Conservation (phyloP, 805 yeast genomes). For the Brettanomyces custersianus region DNA sequence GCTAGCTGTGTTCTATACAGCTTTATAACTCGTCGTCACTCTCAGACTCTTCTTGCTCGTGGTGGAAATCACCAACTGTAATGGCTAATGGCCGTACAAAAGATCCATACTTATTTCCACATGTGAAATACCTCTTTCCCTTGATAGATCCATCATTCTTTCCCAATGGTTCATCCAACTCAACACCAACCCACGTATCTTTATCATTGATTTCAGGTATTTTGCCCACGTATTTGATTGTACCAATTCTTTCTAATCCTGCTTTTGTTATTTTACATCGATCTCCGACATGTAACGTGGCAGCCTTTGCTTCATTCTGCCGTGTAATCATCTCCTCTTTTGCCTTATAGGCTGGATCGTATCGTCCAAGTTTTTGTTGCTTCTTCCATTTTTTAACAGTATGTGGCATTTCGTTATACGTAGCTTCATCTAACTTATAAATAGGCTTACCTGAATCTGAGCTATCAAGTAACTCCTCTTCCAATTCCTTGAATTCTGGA, state of each 20-base stretch:
- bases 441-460: conserved; percentile 25
- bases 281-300: conserved; percentile 34
- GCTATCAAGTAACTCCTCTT: conserved; percentile 12
- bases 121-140: conserved; percentile 50
- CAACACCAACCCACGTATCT: conserved; percentile 73
- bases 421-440: conserved; percentile 46
- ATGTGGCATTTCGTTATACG: conserved; percentile 49
- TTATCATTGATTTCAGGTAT: conserved; percentile 49
- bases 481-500: conserved; percentile 31
- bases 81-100: conserved; percentile 66
- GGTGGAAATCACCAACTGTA: conserved; percentile 60
- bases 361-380: conserved; percentile 60
- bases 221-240: conserved; percentile 60
- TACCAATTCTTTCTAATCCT: conserved; percentile 54
- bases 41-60: conserved; percentile 20
- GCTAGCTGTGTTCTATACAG: background rate
- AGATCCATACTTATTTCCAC: conserved; percentile 56
- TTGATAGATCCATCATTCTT: conserved; percentile 73
- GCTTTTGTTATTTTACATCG: conserved; percentile 39
- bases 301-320: conserved; percentile 25
- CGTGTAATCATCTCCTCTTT: conserved; percentile 17
- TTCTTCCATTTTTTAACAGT: conserved; percentile 76
- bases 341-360: conserved; percentile 40
- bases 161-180: conserved; percentile 79
- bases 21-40: conserved; percentile 1